phyloP scores from a whole-genome alignment of 2,329 filamentous ascomycete species.

The Beauveria scarabaeidicola region DNA sequence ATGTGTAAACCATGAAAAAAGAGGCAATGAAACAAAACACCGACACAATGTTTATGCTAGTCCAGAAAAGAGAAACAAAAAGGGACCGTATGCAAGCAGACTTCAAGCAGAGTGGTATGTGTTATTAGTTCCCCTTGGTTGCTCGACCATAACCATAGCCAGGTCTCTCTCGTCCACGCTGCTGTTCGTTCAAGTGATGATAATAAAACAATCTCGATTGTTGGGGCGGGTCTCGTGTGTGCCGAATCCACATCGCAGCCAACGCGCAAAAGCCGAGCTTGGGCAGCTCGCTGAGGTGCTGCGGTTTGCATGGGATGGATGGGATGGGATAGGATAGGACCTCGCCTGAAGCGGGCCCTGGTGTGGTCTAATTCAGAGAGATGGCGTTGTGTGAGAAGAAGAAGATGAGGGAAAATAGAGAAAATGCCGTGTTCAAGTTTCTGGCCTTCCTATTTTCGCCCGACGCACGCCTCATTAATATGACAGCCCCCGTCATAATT shows the following conservation, averaged over 20 bases:
- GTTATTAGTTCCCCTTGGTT: no score
- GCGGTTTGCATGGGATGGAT: background rate
- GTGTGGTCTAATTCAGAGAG: background rate
- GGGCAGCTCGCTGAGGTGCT: background rate
- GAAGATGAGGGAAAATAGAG: background rate
- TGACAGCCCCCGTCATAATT: background rate
- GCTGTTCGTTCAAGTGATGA: no score
- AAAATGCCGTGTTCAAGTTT: background rate
- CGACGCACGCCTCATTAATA: background rate
- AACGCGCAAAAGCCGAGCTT: no score
- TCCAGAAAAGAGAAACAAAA: background rate
- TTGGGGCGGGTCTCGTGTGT: background rate
- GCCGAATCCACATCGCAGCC: background rate
- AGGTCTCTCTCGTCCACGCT: no score
- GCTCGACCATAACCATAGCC: no score
- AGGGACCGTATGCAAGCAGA: no score
- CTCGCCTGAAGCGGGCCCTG: background rate
- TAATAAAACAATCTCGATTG: background rate
- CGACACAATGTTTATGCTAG: background rate
- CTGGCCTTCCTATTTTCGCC: conserved; percentile 3
- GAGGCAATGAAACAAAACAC: background rate
- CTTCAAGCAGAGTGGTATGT: no score
- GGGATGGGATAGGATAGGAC: background rate
- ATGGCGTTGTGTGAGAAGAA: no score
- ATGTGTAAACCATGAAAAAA: no score